Percentiles rank a stretch among this genome's conserved stretches.
Evolutionary conservation across 305 asterid species (phyloP).

Genomic region (Solanum aculeatissimum): DNA sequence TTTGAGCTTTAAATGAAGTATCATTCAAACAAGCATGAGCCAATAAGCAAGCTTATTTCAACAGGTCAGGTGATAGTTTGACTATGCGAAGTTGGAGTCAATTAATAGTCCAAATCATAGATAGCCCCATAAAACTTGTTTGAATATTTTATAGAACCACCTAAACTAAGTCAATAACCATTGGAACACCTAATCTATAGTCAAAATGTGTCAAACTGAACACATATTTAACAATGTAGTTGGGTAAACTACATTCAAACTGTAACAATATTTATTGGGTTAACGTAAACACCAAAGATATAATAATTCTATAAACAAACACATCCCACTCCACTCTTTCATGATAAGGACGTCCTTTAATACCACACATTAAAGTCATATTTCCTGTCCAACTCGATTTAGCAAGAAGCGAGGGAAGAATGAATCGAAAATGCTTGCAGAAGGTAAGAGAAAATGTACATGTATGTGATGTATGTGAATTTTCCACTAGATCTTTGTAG

Average conservation of each 20-base stretch:
- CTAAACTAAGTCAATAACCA: neutral
- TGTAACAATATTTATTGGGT: neutral
- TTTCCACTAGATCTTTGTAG: constrained; percentile 10
- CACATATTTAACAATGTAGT: neutral
- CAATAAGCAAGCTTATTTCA: neutral
- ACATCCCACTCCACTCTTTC: neutral
- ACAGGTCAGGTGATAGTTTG: neutral
- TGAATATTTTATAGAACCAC: neutral
- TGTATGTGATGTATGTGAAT: neutral
- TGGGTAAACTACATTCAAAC: neutral
- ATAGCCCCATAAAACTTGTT: neutral
- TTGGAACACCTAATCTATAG: neutral
- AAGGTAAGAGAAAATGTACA: neutral
- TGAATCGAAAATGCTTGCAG: neutral
- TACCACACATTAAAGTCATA: neutral
- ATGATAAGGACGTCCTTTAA: neutral
- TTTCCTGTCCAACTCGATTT: neutral
- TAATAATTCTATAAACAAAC: too few species aligned
- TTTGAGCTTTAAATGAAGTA: neutral
- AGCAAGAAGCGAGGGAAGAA: neutral
- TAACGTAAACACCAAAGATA: neutral
- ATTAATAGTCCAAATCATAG: neutral
- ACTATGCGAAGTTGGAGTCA: neutral
- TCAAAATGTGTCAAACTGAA: too few species aligned
- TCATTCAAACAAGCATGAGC: neutral